Percentiles rank a stretch among this genome's conserved stretches.
phyloP scores from a whole-genome alignment of 768 basidiomycete genomes.

The Suillus sp. region DNA sequence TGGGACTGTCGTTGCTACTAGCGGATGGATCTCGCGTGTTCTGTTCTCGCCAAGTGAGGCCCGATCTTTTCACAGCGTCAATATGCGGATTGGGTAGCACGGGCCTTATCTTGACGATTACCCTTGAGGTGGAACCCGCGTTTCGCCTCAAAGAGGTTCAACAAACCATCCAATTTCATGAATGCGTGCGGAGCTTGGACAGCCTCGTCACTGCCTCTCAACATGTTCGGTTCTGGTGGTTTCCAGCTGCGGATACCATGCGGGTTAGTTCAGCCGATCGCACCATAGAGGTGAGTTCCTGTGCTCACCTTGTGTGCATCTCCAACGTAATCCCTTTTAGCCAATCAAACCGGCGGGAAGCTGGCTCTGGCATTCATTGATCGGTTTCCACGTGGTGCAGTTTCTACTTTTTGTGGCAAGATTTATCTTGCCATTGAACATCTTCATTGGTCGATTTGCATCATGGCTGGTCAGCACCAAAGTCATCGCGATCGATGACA shows the following conservation, averaged over 20 bases:
- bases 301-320: conserved; percentile 17
- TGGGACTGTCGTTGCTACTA: conserved; percentile 72
- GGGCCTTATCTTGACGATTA: conserved; percentile 80
- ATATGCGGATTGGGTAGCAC: conserved; percentile 91
- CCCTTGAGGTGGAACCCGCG: conserved; percentile 76
- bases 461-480: conserved; percentile 65
- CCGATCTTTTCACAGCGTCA: conserved; percentile 86
- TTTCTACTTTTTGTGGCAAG: conserved; percentile 79
- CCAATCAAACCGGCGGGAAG: conserved; percentile 49
- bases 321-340: conserved; percentile 37
- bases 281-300: conserved; percentile 66
- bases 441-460: conserved; percentile 61
- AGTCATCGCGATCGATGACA: conserved; percentile 70
- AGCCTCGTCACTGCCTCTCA: conserved; percentile 63
- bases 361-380: conserved; percentile 71
- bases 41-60: conserved; percentile 62
- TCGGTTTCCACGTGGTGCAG: conserved; percentile 84
- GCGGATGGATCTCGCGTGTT: conserved; percentile 71
- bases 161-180: conserved; percentile 60
- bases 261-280: conserved; percentile 75
- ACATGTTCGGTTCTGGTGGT: conserved; percentile 97
- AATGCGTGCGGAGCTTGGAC: conserved; percentile 61
- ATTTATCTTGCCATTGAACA: conserved; percentile 62
- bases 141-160: conserved; percentile 81
- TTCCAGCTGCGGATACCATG: conserved; percentile 73